These are phyloP conservation scores for Tetrapisispora nanseiensis DNA, from an alignment of 805 yeast genomes.

Conservation along the genomic window DNA sequence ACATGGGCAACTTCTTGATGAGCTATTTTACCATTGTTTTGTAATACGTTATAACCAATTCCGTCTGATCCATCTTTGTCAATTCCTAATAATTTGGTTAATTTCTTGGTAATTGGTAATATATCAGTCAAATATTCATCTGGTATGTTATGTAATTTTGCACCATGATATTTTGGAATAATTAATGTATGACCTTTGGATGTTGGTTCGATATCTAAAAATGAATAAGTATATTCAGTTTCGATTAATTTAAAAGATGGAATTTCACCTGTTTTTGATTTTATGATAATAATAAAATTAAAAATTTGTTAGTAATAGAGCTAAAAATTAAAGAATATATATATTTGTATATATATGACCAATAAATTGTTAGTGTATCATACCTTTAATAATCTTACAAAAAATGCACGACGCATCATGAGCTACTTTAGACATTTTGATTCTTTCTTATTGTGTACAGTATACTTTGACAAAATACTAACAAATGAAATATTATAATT, in stretches of 20 bases:
- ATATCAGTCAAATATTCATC: slow-evolving; percentile 83
- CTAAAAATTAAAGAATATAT: no score
- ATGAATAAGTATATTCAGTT: slow-evolving; percentile 72
- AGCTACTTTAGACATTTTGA: slow-evolving; percentile 17
- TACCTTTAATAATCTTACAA: slow-evolving; percentile 85
- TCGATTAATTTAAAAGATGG: slow-evolving; percentile 88
- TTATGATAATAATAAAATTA: no score
- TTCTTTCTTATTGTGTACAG: background rate
- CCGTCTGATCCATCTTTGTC: slow-evolving; percentile 51
- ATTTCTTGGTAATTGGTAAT: slow-evolving; percentile 78
- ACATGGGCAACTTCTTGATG: slow-evolving; percentile 95
- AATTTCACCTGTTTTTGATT: slow-evolving; percentile 83
- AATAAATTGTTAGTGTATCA: no score
- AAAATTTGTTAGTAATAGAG: background rate
- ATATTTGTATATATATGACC: no score
- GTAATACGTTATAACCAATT: slow-evolving; percentile 74
- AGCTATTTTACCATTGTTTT: slow-evolving; percentile 90
- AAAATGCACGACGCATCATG: slow-evolving; percentile 68
- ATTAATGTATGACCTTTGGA: slow-evolving; percentile 80
- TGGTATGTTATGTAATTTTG: slow-evolving; percentile 82
- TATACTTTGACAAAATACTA: no score
- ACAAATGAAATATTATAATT: no score
- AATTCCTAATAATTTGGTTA: slow-evolving; percentile 62
- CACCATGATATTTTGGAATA: slow-evolving; percentile 92
- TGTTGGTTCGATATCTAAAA: slow-evolving; percentile 89